These are phyloP conservation scores for Phialophora macrospora DNA, from an alignment of 2,329 filamentous ascomycete species.

Conservation along the genomic window DNA sequence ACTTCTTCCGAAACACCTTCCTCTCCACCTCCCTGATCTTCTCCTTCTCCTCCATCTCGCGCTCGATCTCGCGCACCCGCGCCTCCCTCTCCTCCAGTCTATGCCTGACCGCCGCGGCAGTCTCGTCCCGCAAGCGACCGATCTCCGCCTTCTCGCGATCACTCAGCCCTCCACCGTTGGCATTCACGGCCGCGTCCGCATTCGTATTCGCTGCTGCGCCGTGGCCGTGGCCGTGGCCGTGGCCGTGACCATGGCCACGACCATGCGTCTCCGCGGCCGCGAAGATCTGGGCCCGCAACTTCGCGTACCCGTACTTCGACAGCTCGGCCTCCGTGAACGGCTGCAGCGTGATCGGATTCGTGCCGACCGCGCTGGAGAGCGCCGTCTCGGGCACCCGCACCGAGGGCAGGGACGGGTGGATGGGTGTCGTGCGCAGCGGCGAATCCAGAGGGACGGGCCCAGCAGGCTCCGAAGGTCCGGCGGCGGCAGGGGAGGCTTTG, in stretches of 20 bases:
- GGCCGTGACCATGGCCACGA: slow-evolving; percentile 1
- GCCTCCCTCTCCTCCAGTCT: slow-evolving; percentile 35
- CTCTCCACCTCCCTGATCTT: slow-evolving; percentile 39
- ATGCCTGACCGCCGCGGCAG: slow-evolving; percentile 32
- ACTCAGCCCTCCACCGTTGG: slow-evolving; percentile 11
- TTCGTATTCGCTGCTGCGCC: background rate
- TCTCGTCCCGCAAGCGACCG: slow-evolving; percentile 28
- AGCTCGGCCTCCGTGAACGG: slow-evolving; percentile 37
- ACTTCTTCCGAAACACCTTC: slow-evolving; percentile 37
- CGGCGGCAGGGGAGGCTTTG: background rate
- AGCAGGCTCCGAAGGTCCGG: background rate
- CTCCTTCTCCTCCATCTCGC: slow-evolving; percentile 39
- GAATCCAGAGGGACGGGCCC: slow-evolving; percentile 34
- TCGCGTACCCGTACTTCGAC: slow-evolving; percentile 32
- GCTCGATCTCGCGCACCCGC: slow-evolving; percentile 34
- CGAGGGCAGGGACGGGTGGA: slow-evolving; percentile 33
- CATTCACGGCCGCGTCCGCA: no score
- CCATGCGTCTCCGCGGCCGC: slow-evolving; percentile 8
- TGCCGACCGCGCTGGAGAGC: slow-evolving; percentile 20
- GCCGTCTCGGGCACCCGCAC: slow-evolving; percentile 29
- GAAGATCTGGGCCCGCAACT: slow-evolving; percentile 30
- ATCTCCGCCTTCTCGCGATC: slow-evolving; percentile 28
- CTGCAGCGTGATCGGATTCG: slow-evolving; percentile 35
- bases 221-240: slow-evolving; percentile 1
- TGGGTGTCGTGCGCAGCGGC: slow-evolving; percentile 31